Conservation (phyloP, 2,329 filamentous ascomycete genomes). For the Monosporascus ibericus region DNA sequence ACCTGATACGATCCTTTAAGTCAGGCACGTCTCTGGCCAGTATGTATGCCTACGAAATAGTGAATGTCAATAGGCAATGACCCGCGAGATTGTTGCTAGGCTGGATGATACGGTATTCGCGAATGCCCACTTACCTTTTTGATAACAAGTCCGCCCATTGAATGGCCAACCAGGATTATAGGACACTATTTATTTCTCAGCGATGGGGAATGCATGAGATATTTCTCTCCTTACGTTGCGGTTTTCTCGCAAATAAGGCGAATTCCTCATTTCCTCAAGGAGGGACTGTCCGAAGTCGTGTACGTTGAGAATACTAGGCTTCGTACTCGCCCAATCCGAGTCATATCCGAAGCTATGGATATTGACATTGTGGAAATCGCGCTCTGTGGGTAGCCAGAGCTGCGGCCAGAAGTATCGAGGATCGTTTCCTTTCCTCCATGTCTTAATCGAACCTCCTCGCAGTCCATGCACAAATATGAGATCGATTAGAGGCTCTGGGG, state of each 20-base stretch:
- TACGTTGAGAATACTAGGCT: conserved; percentile 17
- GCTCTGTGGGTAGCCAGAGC: conserved; percentile 30
- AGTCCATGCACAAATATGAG: conserved; percentile 38
- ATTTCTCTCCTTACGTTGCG: no score
- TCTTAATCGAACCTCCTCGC: conserved; percentile 32
- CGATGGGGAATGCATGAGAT: no score
- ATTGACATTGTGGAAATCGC: conserved; percentile 19
- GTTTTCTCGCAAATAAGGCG: conserved; percentile 11
- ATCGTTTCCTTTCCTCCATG: conserved; percentile 31
- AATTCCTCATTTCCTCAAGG: conserved; percentile 21
- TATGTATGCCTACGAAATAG: conserved; percentile 12
- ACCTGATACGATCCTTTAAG: conserved; percentile 16
- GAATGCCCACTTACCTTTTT: conserved; percentile 20
- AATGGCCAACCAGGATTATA: conserved; percentile 23
- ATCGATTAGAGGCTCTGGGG: conserved; percentile 27
- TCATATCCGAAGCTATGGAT: conserved; percentile 28
- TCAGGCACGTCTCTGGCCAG: conserved; percentile 11
- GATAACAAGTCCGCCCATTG: conserved; percentile 27
- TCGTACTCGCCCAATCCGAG: conserved; percentile 18
- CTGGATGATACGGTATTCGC: no score
- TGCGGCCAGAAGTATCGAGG: conserved; percentile 32
- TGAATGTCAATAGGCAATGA: not conserved
- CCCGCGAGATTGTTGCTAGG: no score
- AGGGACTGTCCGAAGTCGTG: conserved; percentile 26
- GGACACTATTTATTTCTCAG: conserved; percentile 8